phyloP scores from a whole-genome alignment of 2,329 filamentous ascomycete genomes.

The Stagonosporopsis rhizophila region DNA sequence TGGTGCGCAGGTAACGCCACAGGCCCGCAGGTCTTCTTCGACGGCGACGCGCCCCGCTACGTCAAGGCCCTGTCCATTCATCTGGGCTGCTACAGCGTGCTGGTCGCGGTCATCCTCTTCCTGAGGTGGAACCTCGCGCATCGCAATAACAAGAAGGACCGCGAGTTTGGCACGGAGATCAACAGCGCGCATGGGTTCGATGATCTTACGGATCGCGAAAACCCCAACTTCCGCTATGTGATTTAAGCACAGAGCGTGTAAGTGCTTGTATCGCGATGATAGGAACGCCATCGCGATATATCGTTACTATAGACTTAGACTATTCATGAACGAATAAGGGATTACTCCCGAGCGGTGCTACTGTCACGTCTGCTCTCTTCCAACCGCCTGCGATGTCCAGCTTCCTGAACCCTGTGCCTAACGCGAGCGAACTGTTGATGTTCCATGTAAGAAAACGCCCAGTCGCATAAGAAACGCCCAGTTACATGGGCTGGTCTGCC shows the following conservation, averaged over 20 bases:
- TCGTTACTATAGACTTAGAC: neutral
- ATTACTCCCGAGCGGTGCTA: neutral
- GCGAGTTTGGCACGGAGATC: constrained; percentile 45
- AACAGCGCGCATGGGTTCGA: constrained; percentile 62
- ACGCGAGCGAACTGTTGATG: neutral
- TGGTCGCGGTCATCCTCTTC: constrained; percentile 64
- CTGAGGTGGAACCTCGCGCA: constrained; percentile 65
- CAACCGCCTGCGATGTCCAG: too few relatives aligned
- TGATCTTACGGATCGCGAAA: constrained; percentile 69
- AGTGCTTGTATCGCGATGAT: neutral
- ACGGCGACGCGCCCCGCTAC: constrained; percentile 68
- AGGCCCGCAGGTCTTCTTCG: constrained; percentile 54
- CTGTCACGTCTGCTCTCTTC: neutral
- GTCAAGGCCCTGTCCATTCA: constrained; percentile 74
- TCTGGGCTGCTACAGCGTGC: constrained; percentile 69
- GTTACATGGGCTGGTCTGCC: neutral
- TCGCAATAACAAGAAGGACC: constrained; percentile 67
- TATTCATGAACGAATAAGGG: neutral
- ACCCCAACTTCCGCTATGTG: constrained; percentile 66
- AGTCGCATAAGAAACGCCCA: constrained; percentile 1
- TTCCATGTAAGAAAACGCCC: constrained; percentile 1
- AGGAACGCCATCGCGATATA: constrained; percentile 2
- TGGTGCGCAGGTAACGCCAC: constrained; percentile 74
- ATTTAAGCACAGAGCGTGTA: constrained; percentile 22
- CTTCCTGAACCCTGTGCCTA: too few relatives aligned